These are phyloP conservation scores for Camillea tinctor DNA, from an alignment of 2,329 filamentous ascomycete species.

Conservation along the genomic window DNA sequence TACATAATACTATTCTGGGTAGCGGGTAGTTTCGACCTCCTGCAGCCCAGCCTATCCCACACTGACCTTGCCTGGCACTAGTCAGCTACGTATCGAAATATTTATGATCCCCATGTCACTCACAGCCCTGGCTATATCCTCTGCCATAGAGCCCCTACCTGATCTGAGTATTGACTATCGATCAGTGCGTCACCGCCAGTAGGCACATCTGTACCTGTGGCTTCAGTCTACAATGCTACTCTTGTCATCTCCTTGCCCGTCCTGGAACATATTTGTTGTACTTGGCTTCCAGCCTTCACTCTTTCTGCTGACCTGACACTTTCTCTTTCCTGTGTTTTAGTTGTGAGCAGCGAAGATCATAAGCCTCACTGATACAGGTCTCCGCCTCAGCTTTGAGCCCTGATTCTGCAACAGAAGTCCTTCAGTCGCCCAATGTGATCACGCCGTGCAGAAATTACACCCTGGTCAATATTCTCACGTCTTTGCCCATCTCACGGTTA, in stretches of 20 bases:
- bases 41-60: constrained; percentile 1
- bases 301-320: not conserved
- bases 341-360: not conserved
- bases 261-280: constrained; percentile 6
- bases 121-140: constrained; percentile 5
- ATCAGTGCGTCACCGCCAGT: constrained; percentile 10
- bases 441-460: not conserved
- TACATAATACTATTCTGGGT: constrained; percentile 1
- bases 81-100: constrained; percentile 7
- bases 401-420: not conserved
- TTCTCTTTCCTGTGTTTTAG: not conserved
- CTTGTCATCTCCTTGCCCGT: constrained; percentile 13
- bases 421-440: not conserved
- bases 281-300: constrained; percentile 1
- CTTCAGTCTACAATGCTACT: constrained; percentile 17
- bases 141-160: constrained; percentile 10
- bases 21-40: not conserved
- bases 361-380: not conserved
- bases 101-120: constrained; percentile 4
- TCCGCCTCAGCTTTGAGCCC: not conserved
- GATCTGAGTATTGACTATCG: constrained; percentile 7
- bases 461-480: not conserved
- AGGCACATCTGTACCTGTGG: constrained; percentile 14
- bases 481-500: not conserved
- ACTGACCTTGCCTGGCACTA: constrained; percentile 1